Evolutionary conservation across 148 eudicot species (phyloP), one percentile per base, ranked within the genome.

Genomic region (Vaccinium myrtillus): DNA sequence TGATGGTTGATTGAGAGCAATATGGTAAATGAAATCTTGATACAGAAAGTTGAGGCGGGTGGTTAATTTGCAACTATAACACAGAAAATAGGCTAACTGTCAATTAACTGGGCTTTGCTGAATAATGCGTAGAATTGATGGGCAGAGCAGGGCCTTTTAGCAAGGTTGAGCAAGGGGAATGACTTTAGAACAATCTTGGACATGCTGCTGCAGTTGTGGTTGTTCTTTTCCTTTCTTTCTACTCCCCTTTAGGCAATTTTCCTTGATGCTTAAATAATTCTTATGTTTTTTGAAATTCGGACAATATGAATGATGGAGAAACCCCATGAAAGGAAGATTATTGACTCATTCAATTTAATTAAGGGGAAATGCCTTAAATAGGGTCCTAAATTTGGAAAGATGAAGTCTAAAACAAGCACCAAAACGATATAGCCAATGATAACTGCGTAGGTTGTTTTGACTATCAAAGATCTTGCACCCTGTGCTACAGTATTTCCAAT

Each of bases 91-190:
- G 46, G 76, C 21, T 73, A 39, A 36, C 21, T 73, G 76, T 15
- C 75, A 70, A 73, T 73, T 73, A 73, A 73, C 21, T 73, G 76
- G 76, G 23, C 76, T 36, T 73, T 36, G 11, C 76, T 73, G 74
- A 69, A 69, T 30, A 73, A 21, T 36, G 76, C 9, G 8, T 16
- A 39, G 23, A 39, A 73, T 73, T 39, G 49, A 73, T 73, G 49
- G 77, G 77, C 49, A 16, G 77, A 73, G 77, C 77, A 36, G n/a
- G 50, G 50, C 7, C 50, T 14, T 73, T 36, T 23, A 65, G 32
- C 11, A 65, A 65, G 71, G 32, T 65, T 36, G 77, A 16, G 77
- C 77, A 16, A 73, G 77, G 77, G 77, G 50, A 73, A 73, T 16
- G 43, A 39, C 50, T 73, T 73, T 5, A 73, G 77, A 73, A 73